Evolutionary conservation across 2,329 filamentous ascomycete species (phyloP).

Genomic region (Berkeleyomyces rouxiae): DNA sequence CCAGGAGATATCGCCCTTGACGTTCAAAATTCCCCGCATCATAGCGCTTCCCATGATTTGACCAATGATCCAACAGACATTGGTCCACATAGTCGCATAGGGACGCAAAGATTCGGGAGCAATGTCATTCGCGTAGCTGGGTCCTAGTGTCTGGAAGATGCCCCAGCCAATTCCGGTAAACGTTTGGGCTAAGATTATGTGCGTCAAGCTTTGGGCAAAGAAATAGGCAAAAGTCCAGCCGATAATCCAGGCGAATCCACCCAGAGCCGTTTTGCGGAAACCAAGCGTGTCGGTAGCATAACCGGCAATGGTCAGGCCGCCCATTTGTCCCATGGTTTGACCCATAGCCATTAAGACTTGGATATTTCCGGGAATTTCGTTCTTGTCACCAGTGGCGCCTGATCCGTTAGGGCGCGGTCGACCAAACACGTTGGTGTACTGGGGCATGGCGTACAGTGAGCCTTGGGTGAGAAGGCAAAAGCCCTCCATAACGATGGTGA

Average conservation of each 20-base stretch:
- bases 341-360: slow-evolving; percentile 29
- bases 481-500: slow-evolving; percentile 14
- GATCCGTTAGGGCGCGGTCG: slow-evolving; percentile 14
- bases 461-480: slow-evolving; percentile 13
- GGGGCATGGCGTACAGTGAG: slow-evolving; percentile 18
- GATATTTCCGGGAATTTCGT: slow-evolving; percentile 29
- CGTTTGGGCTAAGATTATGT: slow-evolving; percentile 25
- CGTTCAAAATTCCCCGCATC: slow-evolving; percentile 21
- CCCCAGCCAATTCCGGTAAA: slow-evolving; percentile 27
- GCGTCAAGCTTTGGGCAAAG: slow-evolving; percentile 22
- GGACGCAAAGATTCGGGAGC: slow-evolving; percentile 20
- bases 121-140: slow-evolving; percentile 27
- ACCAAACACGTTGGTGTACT: slow-evolving; percentile 20
- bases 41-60: slow-evolving; percentile 27
- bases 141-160: slow-evolving; percentile 24
- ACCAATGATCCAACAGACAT: slow-evolving; percentile 28
- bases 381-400: slow-evolving; percentile 14
- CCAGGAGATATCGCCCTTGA: slow-evolving; percentile 25
- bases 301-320: slow-evolving; percentile 29
- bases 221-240: slow-evolving; percentile 27
- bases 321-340: slow-evolving; percentile 27
- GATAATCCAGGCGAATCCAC: slow-evolving; percentile 21
- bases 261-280: slow-evolving; percentile 26
- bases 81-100: slow-evolving; percentile 25
- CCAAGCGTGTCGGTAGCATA: slow-evolving; percentile 25